phyloP scores from a whole-genome alignment of 2,329 filamentous ascomycete genomes.

The Cryphonectria nitschkei region DNA sequence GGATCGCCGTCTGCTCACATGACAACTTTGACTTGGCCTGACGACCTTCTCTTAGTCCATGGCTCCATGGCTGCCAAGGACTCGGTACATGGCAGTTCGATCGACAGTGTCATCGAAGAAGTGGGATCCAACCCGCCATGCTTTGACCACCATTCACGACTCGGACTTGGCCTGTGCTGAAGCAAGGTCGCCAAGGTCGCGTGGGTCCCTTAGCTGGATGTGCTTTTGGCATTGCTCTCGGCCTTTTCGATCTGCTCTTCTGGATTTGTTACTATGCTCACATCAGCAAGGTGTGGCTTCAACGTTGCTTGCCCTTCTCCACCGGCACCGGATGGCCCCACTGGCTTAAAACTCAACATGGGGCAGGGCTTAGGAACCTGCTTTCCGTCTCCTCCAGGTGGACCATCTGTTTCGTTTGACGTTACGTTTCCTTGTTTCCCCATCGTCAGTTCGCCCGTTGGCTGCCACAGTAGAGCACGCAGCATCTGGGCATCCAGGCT shows the following conservation, averaged over 20 bases:
- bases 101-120: neutral
- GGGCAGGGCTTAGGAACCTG: slow-evolving; percentile 1
- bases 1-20: neutral
- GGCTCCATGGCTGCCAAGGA: neutral
- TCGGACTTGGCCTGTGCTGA: neutral
- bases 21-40: neutral
- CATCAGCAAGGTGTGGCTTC: neutral
- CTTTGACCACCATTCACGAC: neutral
- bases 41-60: neutral
- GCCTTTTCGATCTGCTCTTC: neutral
- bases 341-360: neutral
- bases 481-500: neutral
- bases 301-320: neutral
- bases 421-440: slow-evolving; percentile 4
- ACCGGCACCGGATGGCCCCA: neutral
- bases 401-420: neutral
- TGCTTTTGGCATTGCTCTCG: neutral
- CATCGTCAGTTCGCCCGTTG: neutral
- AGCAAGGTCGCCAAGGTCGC: slow-evolving; percentile 2
- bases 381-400: neutral
- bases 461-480: neutral
- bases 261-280: neutral
- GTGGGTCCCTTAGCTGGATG: neutral
- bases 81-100: neutral
- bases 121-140: neutral